Evolutionary conservation across 2,329 filamentous ascomycete species (phyloP), one percentile per base, ranked within the genome.

Genomic region (Exophiala xenobiotica): DNA sequence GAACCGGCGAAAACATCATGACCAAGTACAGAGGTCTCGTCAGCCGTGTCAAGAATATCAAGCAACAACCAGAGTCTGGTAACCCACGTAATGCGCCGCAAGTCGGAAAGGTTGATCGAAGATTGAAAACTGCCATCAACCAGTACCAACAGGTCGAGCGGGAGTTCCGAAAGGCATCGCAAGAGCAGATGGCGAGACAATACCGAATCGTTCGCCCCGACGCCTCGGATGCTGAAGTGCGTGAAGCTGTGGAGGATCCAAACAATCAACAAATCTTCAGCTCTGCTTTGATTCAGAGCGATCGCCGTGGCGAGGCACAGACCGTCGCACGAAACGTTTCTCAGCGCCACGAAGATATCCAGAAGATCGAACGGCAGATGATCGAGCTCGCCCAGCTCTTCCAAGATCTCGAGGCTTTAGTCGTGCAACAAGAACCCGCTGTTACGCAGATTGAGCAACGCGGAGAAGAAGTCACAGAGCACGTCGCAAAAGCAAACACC

Each of bases 301-400:
- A 87, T 71, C 85, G 89, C 65, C 83, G 84, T 66, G 88, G 90
- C 43, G 87, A 95, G 70, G 88, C 90, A 35, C 85, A 87, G 59
- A 82, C 85, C 29, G 89, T 90, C 27, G 78, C 95, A 49, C 81
- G 81, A 61, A 89, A 89, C 59, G 90, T 95, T 27, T 81, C 87
- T 69, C 83, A 88, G 65, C 87, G 93, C 60, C 90, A 96, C 69
- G 83, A 83, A 46, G 90, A 88, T 35, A 87, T 99, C 61, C 82
- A 90, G 71, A 92, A 95, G 78, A 96, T 97, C 65, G 90, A 96
- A 75, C 78, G 82, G 66, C 88, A 95, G 67, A 88, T 97, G 81
- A 83, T 88, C 8, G 88, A 96, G 71, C 78, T 99, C 50, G 83
- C 87, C 4, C 83, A 93, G 70, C 76, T 97, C 48, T 95, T 96